These are phyloP conservation scores for Globisporangium yorkense DNA, from an alignment of 352 stramenopile genomes.

Conservation along the genomic window DNA sequence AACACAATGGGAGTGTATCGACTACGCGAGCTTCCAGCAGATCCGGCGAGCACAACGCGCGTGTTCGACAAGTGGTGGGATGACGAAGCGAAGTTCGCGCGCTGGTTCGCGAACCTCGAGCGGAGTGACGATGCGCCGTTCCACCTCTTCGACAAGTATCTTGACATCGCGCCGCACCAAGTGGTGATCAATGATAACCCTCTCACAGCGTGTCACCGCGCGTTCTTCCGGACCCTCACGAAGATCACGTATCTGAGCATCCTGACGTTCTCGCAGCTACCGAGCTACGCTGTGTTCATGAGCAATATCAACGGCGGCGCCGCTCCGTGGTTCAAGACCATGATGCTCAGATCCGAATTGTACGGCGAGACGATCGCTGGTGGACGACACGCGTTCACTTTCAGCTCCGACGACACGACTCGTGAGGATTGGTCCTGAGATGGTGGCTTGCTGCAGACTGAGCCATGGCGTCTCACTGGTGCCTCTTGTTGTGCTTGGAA, in stretches of 20 bases:
- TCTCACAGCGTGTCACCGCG: slow-evolving; percentile 26
- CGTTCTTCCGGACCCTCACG: slow-evolving; percentile 28
- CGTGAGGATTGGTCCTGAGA: slow-evolving; percentile 10
- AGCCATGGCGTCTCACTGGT: not conserved
- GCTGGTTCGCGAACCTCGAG: slow-evolving; percentile 27
- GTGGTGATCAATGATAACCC: slow-evolving; percentile 24
- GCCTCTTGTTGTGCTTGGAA: not conserved
- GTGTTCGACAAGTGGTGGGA: slow-evolving; percentile 24
- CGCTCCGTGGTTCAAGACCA: slow-evolving; percentile 21
- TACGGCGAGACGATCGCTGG: slow-evolving; percentile 22
- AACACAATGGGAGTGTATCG: slow-evolving; percentile 32
- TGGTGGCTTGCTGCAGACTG: too few species aligned
- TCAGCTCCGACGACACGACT: slow-evolving; percentile 2
- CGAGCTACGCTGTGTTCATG: slow-evolving; percentile 29
- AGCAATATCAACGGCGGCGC: slow-evolving; percentile 26
- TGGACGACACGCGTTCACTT: slow-evolving; percentile 16
- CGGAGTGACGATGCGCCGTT: slow-evolving; percentile 16
- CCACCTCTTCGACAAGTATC: slow-evolving; percentile 14
- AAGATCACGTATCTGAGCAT: slow-evolving; percentile 29
- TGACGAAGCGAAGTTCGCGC: slow-evolving; percentile 21
- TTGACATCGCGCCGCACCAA: slow-evolving; percentile 18
- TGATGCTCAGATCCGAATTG: slow-evolving; percentile 13
- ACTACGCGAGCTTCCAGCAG: slow-evolving; percentile 17
- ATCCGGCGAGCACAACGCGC: not conserved
- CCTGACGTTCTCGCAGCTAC: slow-evolving; percentile 12